Percentiles rank a stretch among this genome's conserved stretches.
Evolutionary conservation across 192 early-diverging fungal species (phyloP).

Genomic region (Gamsiella multidivaricata): DNA sequence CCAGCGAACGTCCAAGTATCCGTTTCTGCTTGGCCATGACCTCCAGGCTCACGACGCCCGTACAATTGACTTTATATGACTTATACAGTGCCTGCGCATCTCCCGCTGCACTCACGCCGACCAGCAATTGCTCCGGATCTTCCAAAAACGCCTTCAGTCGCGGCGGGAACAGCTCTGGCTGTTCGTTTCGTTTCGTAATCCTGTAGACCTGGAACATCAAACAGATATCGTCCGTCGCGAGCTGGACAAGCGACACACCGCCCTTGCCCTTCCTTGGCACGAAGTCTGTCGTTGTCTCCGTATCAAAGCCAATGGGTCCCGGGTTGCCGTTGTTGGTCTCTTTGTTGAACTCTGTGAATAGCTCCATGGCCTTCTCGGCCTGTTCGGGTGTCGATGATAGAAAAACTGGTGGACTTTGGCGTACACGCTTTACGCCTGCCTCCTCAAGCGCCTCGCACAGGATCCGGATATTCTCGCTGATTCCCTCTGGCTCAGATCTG

Average conservation of each 20-base stretch:
- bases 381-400: constrained; percentile 16
- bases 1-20: constrained; percentile 30
- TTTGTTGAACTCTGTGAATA: constrained; percentile 35
- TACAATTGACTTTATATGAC: constrained; percentile 25
- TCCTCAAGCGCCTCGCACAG: constrained; percentile 36
- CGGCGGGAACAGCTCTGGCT: constrained; percentile 37
- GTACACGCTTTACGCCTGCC: constrained; percentile 11
- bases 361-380: constrained; percentile 34
- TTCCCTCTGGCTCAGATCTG: no score
- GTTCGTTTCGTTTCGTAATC: constrained; percentile 11
- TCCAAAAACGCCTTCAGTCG: constrained; percentile 43
- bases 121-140: constrained; percentile 34
- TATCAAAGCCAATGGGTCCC: constrained; percentile 56
- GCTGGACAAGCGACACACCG: constrained; percentile 51
- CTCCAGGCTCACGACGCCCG: constrained; percentile 48
- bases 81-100: constrained; percentile 32
- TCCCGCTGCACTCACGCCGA: constrained; percentile 36
- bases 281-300: constrained; percentile 49
- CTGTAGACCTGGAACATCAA: constrained; percentile 56
- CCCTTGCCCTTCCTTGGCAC: constrained; percentile 4
- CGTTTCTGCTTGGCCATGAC: constrained; percentile 30
- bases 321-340: background rate
- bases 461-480: constrained; percentile 26
- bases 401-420: constrained; percentile 30
- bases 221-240: constrained; percentile 55